Base-by-base conservation (phyloP, 805 yeast species). In the Zygoascus tannicola region DNA sequence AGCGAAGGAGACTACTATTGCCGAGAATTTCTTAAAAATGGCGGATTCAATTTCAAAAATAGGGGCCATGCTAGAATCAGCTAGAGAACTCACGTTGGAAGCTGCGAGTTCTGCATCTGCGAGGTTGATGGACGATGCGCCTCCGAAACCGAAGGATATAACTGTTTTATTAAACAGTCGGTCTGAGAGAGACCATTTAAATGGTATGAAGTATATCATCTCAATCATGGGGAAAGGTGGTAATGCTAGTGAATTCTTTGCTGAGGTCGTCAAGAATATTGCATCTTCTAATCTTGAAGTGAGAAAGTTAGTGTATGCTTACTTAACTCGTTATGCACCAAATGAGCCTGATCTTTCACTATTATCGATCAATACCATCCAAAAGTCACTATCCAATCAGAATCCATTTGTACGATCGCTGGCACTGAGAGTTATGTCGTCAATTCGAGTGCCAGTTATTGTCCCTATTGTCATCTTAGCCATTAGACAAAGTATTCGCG, bases 231-330 rank as follows among this genome's bases (percentile, higher is more conserved):
- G 62, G 19, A 49, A 50, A 23, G 69, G 68, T 12, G 56, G 68
- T 43, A 72, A 73, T 22, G 66, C 72, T 7, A 51, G 67, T 3
- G 67, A 63, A 46, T 74, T 65, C 56, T 90, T 85, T 68, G 86
- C 97, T 0, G 88, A 84, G 55, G 92, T 92, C 4, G 81, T 92
- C 45, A 90, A 88, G 62, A 87, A 87, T 60, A 78, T 88, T 30
- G 82, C 85, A 4, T 79, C 90, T 16, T 63, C 67, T 39, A 75
- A 78, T 44, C 57, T 75, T 32, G 81, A 78, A 49, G 74, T 85
- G 22, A 76, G 85, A 47, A 77, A 81, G 52, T 69, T 90, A 58
- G 95, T 87, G 1, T 77, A 85, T 62, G 69, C 81, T 1, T 85
- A 85, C 53, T 64, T 92, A 40, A 66, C 80, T 35, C 71, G 83